These are phyloP conservation scores for Zymoseptoria crescenta DNA, from an alignment of 2,329 filamentous ascomycete genomes.

Conservation along the genomic window DNA sequence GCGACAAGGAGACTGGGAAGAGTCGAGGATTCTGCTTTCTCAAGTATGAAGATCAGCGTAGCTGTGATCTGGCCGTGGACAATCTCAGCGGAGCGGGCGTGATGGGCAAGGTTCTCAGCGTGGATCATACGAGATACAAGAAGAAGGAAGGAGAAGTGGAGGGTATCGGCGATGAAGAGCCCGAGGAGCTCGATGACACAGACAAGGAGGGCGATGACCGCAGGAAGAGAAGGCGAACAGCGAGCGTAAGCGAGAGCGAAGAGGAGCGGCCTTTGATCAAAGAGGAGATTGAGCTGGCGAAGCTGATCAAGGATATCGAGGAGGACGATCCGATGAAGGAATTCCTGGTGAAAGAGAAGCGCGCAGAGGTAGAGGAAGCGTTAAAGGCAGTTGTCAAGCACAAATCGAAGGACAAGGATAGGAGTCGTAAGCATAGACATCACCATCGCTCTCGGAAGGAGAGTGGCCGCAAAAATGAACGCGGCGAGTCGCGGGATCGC, in stretches of 20 bases:
- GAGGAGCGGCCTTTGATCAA: constrained; percentile 56
- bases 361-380: constrained; percentile 72
- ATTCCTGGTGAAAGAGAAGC: constrained; percentile 83
- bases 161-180: constrained; percentile 37
- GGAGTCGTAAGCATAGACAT: constrained; percentile 2
- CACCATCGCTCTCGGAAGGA: constrained; percentile 3
- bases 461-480: neutral
- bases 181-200: constrained; percentile 45
- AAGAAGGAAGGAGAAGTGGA: constrained; percentile 60
- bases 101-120: constrained; percentile 68
- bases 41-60: constrained; percentile 97
- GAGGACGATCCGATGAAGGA: constrained; percentile 97
- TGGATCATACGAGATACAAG: constrained; percentile 93
- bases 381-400: constrained; percentile 47
- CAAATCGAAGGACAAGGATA: constrained; percentile 40
- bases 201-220: constrained; percentile 34
- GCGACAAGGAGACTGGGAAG: constrained; percentile 94
- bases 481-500: neutral
- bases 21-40: constrained; percentile 91
- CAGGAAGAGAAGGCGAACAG: constrained; percentile 37
- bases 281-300: constrained; percentile 73
- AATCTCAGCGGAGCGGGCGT: constrained; percentile 85
- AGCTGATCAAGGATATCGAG: constrained; percentile 64
- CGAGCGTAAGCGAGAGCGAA: constrained; percentile 37
- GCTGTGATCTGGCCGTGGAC: constrained; percentile 91